Base-by-base conservation (phyloP, 2,329 filamentous ascomycete species). In the Cyphellophora attinorum region DNA sequence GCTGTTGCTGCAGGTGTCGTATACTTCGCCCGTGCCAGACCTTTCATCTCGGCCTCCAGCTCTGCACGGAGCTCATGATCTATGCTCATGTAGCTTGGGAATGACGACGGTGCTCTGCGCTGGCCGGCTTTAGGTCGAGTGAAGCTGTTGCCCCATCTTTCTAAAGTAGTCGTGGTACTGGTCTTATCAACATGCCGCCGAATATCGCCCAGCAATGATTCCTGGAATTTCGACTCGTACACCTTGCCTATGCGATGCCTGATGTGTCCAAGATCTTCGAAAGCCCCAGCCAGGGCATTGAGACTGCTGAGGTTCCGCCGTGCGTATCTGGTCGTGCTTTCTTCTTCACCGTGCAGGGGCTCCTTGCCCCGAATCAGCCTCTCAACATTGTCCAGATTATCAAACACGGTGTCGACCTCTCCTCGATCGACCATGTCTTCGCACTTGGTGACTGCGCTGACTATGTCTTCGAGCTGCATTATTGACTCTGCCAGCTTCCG, bases 211-310 rank as follows among this genome's bases (percentile, higher is more conserved):
- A 96, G 68, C 12, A 98, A 67, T 17, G 83, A 74, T 39, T 78
- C 74, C 18, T 91, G 67, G 50, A 96, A 93, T 29, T 79, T 78
- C 2, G 72, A 64, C 55, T 96, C 88, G 52, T 88, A 96, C 0
- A 79, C 83, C 56, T 81, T 86, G 14, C 91, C 91, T 38, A 95
- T 85, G 3, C 85, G 79, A 44, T 77, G 74, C 38, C 85, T 78
- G 31, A 98, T 62, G 19, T 79, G 74, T 30, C 76, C 70, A 27
- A 98, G 69, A 41, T 93, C 88, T 28, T 78, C 72, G 35, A 79
- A 78, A 11, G 94, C 76, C 0, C 85, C 81, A 51, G 88, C 79
- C 11, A 96, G 65, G 6, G 86, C 88, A 33, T 77, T 80, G 18
- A 93, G 74, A 4, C 74, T 73, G 45, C 85, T 73, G 19, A 96